Evolutionary conservation across 495 filamentous ascomycete genomes (phyloP), one percentile per base, ranked within the genome.

Genomic region (Immersiella caudata): DNA sequence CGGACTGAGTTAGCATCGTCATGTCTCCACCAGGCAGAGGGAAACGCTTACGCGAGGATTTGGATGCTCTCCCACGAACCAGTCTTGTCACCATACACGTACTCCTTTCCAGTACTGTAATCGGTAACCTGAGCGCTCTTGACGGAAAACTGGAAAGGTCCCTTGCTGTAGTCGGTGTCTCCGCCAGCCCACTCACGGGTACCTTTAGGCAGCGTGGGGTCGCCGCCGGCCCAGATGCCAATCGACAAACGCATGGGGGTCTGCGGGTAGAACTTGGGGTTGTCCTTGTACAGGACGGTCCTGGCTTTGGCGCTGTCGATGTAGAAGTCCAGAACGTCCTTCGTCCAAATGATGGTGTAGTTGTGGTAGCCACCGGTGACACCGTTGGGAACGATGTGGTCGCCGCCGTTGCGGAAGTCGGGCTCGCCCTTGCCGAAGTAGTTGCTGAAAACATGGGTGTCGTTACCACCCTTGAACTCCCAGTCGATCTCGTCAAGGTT

Each of bases 401-500:
- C 86, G 25, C 81, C 81, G 61, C 85, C 91, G 52, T 92, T 93
- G 67, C 68, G 55, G 69, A 70, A 76, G 50, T 78, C 78, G n/a
- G 62, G 76, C 18, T 86, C 76, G 46, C 92, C 92, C 76, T 95
- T 94, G 71, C 93, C 92, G 70, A 93, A 97, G 73, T 93, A 96
- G 79, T 96, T 96, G 80, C 83, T 93, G 71, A 91, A 87, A 18
- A 87, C 91, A 25, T 83, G 74, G 54, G 79, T 81, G 51, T 78
- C 75, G 70, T 92, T 87, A 29, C 84, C 87, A 56, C 92, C 91
- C 21, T 92, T 84, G 80, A 91, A 94, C 75, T 94, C 93, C 89
- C 90, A 94, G 76, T 96, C 93, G 64, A 97, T 90, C 74, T 97
- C 93, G 73, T 97, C 93, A 21, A 96, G 82, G 70, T 91, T 88